Conservation (phyloP, 1,284 basidiomycete species). For the Austropuccinia psidii region DNA sequence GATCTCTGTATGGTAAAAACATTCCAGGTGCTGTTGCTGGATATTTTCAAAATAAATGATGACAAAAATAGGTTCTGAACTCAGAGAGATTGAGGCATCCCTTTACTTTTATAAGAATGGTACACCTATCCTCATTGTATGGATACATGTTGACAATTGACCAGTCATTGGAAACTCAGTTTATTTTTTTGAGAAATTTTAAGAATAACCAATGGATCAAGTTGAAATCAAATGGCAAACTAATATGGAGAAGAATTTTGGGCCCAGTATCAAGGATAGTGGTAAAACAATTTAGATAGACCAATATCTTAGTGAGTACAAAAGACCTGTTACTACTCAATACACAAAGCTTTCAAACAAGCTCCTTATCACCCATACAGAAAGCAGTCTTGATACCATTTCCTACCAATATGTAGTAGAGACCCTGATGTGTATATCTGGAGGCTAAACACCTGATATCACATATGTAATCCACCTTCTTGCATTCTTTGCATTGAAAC, state of each 20-base stretch:
- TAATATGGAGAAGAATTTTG: not conserved
- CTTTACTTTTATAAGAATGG: not conserved
- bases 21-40: slow-evolving; percentile 11
- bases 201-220: not conserved
- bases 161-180: not conserved
- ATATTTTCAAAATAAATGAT: not conserved
- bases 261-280: not conserved
- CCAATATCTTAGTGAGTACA: not conserved
- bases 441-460: not conserved
- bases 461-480: not conserved
- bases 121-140: not conserved
- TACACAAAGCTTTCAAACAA: not conserved
- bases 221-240: not conserved
- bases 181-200: not conserved
- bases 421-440: not conserved
- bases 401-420: not conserved
- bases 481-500: not conserved
- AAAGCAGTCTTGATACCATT: not conserved
- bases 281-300: not conserved
- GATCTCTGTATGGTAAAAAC: slow-evolving; percentile 6
- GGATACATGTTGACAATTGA: slow-evolving; percentile 20
- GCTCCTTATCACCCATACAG: not conserved
- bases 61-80: not conserved
- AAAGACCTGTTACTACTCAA: not conserved
- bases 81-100: not conserved